phyloP scores from a whole-genome alignment of 2,329 filamentous ascomycete genomes.

The Pseudomassariella vexata region DNA sequence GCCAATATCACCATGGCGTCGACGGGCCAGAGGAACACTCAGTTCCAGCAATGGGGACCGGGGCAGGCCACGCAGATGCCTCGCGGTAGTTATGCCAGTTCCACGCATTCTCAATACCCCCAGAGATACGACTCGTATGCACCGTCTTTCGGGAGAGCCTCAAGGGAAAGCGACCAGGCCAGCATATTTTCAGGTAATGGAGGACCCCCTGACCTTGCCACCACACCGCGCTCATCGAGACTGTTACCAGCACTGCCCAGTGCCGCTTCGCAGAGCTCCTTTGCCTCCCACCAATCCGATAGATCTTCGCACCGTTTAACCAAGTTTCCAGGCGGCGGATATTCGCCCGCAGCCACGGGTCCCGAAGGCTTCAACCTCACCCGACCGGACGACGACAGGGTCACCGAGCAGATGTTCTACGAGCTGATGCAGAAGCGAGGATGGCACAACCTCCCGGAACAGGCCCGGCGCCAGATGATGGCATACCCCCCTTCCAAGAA shows the following conservation, averaged over 20 bases:
- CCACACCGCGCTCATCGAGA: conserved; percentile 41
- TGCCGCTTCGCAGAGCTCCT: conserved; percentile 51
- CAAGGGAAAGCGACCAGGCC: conserved; percentile 39
- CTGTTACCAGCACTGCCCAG: conserved; percentile 45
- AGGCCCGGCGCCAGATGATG: conserved; percentile 91
- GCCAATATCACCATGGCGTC: conserved; percentile 66
- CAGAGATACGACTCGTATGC: conserved; percentile 55
- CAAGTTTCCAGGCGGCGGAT: conserved; percentile 38
- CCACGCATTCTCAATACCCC: conserved; percentile 40
- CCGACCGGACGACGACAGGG: conserved; percentile 70
- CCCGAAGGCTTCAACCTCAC: conserved; percentile 56
- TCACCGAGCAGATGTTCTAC: conserved; percentile 88
- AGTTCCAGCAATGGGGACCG: conserved; percentile 73
- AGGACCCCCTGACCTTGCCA: conserved; percentile 33
- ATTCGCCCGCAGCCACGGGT: conserved; percentile 12
- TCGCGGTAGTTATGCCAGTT: conserved; percentile 49
- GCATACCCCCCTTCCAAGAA: conserved; percentile 93
- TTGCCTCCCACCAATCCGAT: conserved; percentile 39
- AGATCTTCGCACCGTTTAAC: conserved; percentile 53
- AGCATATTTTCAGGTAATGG: conserved; percentile 53
- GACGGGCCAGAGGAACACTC: conserved; percentile 60
- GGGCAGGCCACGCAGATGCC: conserved; percentile 11
- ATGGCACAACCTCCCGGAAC: conserved; percentile 94
- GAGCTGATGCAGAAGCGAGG: conserved; percentile 95
- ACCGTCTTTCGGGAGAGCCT: conserved; percentile 18